Base-by-base conservation (phyloP, 495 filamentous ascomycete species). In the Tuber melanosporum region DNA sequence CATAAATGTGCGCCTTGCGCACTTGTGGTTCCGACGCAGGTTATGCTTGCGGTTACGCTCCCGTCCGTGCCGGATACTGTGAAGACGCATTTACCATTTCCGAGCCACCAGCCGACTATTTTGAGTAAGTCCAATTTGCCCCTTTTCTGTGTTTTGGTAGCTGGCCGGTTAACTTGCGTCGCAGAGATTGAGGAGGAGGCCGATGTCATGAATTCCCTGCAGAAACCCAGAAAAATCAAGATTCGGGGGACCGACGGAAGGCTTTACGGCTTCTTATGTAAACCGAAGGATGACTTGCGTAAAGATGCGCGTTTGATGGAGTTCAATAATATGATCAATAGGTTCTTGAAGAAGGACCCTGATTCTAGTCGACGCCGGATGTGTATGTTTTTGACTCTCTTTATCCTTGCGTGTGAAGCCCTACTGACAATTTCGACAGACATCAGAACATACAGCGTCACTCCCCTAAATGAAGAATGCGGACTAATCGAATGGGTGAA, bases 401-500 rank as follows among this genome's bases (percentile, higher is more conserved):
- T 32, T 6, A 15, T 43, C 66, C 62, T 39, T 57, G 17, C 9
- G 22, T 44, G 19, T 32, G 36, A n/a, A 43, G 36, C 22, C 15
- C 8, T 15, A 45, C 71, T 52, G 22, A 41, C 57, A 71, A 72
- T 10, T 39, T 77, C 17, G 22, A 86, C 87, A 85, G 92, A 98
- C 82, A 97, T 99, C 84, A 94, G 94, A 84, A 98, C 95, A 6
- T 98, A 99, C 81, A 92, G 92, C 26, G 95, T 99, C 45, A 98
- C 95, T 6, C 95, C 95, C 17, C 85, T 99, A 70, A 98, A 98
- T 82, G 95, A 99, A 84, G 95, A 98, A 85, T 98, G 95, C 81
- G 95, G 95, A 76, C 90, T 97, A 72, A 97, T 99, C 79, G 94
- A 99, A 85, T 99, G 95, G 95, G 93, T 99, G n/a, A 94, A 98